Conservation (phyloP, 1,284 basidiomycete genomes). For the Ceratobasidium sp. region DNA sequence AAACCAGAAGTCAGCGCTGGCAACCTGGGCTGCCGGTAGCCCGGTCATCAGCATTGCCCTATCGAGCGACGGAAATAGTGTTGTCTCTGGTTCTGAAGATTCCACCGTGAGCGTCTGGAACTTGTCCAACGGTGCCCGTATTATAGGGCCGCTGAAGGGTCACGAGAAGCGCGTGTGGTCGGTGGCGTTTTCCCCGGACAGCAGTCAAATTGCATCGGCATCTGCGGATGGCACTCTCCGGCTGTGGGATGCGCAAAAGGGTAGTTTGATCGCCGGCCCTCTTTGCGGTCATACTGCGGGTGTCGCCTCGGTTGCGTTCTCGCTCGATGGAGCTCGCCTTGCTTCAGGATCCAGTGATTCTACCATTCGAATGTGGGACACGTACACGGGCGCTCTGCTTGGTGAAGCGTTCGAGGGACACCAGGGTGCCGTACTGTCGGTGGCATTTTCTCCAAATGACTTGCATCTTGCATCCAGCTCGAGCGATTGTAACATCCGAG, state of each 20-base stretch:
- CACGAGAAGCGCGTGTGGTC: neutral
- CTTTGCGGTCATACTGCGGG: neutral
- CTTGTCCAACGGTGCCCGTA: neutral
- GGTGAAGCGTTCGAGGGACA: neutral
- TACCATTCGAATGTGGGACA: slow-evolving; percentile 2
- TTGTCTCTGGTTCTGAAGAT: neutral
- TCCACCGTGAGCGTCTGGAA: neutral
- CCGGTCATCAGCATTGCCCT: neutral
- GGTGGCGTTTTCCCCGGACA: neutral
- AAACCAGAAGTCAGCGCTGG: neutral
- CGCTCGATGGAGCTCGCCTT: neutral
- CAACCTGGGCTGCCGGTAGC: neutral
- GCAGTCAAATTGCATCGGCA: neutral
- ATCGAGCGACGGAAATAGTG: neutral
- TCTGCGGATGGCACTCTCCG: neutral
- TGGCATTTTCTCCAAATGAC: no score
- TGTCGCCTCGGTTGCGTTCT: neutral
- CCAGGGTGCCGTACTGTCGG: neutral
- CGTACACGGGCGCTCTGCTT: neutral
- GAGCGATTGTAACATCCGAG: neutral
- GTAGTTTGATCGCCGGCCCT: neutral
- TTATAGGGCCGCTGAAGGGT: neutral
- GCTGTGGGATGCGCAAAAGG: slow-evolving; percentile 5
- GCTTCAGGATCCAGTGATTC: neutral
- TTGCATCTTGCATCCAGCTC: neutral